phyloP scores from a whole-genome alignment of 1,284 basidiomycete genomes.

The Cryptococcus sp. region DNA sequence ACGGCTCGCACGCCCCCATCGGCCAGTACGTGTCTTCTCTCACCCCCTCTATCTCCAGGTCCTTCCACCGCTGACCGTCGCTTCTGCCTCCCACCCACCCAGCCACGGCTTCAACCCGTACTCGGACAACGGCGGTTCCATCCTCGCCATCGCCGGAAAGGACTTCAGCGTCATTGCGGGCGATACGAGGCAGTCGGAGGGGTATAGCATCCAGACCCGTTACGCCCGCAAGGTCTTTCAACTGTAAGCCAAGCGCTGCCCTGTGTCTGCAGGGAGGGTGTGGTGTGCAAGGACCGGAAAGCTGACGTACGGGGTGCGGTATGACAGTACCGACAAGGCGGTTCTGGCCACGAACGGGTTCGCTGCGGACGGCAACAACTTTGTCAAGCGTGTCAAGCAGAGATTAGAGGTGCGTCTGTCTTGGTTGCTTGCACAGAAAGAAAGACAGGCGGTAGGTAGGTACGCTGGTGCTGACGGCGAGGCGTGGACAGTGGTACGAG shows the following conservation, averaged over 20 bases:
- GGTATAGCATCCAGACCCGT: conserved; percentile 90
- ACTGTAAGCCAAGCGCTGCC: conserved; percentile 48
- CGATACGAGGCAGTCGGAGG: conserved; percentile 90
- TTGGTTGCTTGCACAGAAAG: neutral
- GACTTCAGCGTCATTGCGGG: conserved; percentile 91
- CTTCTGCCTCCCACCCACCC: conserved; percentile 19
- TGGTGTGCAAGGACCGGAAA: neutral
- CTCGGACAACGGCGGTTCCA: conserved; percentile 86
- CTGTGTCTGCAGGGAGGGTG: too few relatives aligned
- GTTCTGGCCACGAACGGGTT: conserved; percentile 92
- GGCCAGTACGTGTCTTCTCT: conserved; percentile 37
- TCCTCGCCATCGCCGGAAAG: conserved; percentile 86
- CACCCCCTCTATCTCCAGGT: neutral
- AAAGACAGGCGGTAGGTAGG: neutral
- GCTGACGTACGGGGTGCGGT: neutral
- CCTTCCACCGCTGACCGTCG: neutral
- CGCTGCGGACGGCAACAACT: conserved; percentile 90
- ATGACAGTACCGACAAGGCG: conserved; percentile 77
- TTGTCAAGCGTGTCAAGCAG: conserved; percentile 91
- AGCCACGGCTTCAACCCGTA: conserved; percentile 71
- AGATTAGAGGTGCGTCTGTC: conserved; percentile 68
- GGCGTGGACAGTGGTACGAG: conserved; percentile 72
- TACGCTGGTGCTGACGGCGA: conserved; percentile 3
- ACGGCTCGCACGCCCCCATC: conserved; percentile 29
- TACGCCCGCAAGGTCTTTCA: conserved; percentile 69